Evolutionary conservation across 2,329 filamentous ascomycete species (phyloP).

Genomic region (Colletotrichum cuscutae): DNA sequence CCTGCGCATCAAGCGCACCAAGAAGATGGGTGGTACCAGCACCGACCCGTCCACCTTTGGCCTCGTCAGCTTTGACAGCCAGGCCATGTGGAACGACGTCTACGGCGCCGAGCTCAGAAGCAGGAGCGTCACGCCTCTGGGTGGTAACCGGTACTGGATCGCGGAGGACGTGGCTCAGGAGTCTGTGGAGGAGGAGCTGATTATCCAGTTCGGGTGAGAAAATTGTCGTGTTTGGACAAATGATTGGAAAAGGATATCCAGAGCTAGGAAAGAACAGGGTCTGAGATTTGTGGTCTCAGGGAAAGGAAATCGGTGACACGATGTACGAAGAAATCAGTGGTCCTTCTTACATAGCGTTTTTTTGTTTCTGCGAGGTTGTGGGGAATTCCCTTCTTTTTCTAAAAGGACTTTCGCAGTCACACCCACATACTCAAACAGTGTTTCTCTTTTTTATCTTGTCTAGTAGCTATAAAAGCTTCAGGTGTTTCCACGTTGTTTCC

Average conservation of each 20-base stretch:
- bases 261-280: not conserved
- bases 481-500: not conserved
- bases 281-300: not conserved
- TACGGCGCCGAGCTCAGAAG: slow-evolving; percentile 17
- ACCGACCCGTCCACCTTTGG: slow-evolving; percentile 29
- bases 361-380: not conserved
- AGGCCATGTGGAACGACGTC: slow-evolving; percentile 26
- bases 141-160: slow-evolving; percentile 26
- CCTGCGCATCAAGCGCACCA: slow-evolving; percentile 15
- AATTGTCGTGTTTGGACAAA: not conserved
- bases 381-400: not conserved
- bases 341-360: not conserved
- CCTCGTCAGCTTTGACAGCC: slow-evolving; percentile 21
- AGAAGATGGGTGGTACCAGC: not conserved
- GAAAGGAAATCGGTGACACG: not conserved
- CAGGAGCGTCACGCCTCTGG: not conserved
- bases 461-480: not conserved
- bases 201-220: slow-evolving; percentile 6
- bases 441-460: not conserved
- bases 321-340: not conserved
- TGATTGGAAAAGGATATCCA: not conserved
- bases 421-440: not conserved
- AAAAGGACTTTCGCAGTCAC: not conserved
- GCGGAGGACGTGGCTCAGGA: not conserved
- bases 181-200: slow-evolving; percentile 1